Conservation (phyloP, 176 grass and related monocot genomes). For the Aegilops bicornis region DNA sequence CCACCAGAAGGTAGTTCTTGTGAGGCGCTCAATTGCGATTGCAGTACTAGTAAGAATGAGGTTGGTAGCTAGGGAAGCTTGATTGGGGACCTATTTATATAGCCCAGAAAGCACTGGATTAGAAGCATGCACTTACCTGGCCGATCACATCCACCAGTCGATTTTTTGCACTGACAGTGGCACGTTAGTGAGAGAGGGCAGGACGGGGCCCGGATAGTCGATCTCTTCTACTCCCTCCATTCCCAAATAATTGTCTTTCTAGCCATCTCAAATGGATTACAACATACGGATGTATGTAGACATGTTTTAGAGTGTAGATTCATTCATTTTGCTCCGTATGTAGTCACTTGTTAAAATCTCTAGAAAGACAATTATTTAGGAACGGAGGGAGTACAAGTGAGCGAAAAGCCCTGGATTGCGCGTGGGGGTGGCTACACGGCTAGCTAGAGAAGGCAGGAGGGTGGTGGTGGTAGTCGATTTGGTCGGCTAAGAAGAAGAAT, state of each 20-base stretch:
- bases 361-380: too few species aligned
- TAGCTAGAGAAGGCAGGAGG: not conserved
- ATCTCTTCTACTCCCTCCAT: not conserved
- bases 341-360: too few species aligned
- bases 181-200: constrained; percentile 1
- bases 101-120: constrained; percentile 16
- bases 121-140: constrained; percentile 11
- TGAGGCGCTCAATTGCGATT: not conserved
- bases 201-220: not conserved
- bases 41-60: not conserved
- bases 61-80: constrained; percentile 22
- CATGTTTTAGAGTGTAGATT: too few species aligned
- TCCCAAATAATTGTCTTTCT: too few species aligned
- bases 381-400: too few species aligned
- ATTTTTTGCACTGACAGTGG: not conserved
- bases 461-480: constrained; percentile 36
- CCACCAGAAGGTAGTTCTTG: not conserved
- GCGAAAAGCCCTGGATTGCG: constrained; percentile 28
- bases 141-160: not conserved
- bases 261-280: too few species aligned
- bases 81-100: constrained; percentile 34
- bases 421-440: constrained; percentile 14
- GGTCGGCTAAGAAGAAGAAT: constrained; percentile 30
- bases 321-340: too few species aligned
- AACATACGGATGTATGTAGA: too few species aligned